Percentiles rank a stretch among this genome's conserved stretches.
Evolutionary conservation across 1,139 yeast genomes (phyloP).

Genomic region (Yamadazyma mexicana): DNA sequence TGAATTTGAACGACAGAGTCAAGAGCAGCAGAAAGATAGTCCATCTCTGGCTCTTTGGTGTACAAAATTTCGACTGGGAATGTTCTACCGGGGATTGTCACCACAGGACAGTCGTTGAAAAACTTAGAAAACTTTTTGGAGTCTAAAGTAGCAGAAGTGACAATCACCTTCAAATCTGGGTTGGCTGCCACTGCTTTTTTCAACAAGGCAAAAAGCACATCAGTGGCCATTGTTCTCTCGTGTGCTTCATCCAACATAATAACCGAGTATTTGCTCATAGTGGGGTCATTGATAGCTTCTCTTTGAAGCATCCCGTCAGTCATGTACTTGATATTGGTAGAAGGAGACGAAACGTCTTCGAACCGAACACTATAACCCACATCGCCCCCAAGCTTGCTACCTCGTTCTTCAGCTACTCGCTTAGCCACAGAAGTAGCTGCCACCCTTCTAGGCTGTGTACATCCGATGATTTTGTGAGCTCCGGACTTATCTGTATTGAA

Average conservation of each 20-base stretch:
- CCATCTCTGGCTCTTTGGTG: constrained; percentile 79
- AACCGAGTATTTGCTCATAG: constrained; percentile 71
- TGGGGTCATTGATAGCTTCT: constrained; percentile 77
- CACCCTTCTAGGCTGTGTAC: constrained; percentile 95
- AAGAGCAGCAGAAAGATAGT: constrained; percentile 77
- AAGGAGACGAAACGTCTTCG: constrained; percentile 65
- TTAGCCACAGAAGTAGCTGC: constrained; percentile 95
- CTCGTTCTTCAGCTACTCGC: constrained; percentile 86
- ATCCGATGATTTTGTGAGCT: constrained; percentile 53
- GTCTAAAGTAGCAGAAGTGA: constrained; percentile 93
- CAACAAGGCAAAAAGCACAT: constrained; percentile 81
- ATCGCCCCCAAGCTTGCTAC: constrained; percentile 64
- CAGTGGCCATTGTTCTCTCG: constrained; percentile 93
- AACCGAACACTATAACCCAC: constrained; percentile 91
- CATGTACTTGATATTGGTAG: constrained; percentile 68
- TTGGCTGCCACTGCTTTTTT: constrained; percentile 69
- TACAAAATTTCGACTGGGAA: constrained; percentile 83
- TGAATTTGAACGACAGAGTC: constrained; percentile 85
- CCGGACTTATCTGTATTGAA: constrained; percentile 23
- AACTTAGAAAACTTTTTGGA: constrained; percentile 77
- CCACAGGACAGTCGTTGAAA: constrained; percentile 76
- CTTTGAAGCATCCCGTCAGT: constrained; percentile 93
- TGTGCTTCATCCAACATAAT: constrained; percentile 95
- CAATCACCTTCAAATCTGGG: constrained; percentile 75
- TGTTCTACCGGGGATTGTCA: constrained; percentile 85